Evolutionary conservation across 495 filamentous ascomycete species (phyloP).

Genomic region (Podospora pseudoanserina): DNA sequence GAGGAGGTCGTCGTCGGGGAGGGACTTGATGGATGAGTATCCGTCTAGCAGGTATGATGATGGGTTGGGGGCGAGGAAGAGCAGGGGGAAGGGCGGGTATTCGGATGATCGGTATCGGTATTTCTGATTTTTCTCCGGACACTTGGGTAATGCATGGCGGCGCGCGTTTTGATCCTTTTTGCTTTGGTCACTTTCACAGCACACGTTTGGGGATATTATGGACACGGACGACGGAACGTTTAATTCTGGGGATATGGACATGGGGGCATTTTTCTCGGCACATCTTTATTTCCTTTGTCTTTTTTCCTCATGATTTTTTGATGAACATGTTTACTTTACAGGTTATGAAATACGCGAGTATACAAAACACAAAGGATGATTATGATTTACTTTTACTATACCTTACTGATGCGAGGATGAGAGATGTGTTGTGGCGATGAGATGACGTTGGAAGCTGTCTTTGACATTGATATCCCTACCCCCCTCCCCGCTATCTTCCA

Average conservation of each 20-base stretch:
- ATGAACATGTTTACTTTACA: neutral
- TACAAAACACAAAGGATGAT: neutral
- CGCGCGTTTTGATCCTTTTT: neutral
- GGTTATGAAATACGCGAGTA: neutral
- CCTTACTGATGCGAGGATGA: neutral
- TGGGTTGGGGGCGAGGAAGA: neutral
- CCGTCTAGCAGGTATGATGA: neutral
- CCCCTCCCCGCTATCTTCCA: neutral
- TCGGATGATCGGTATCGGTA: constrained; percentile 8
- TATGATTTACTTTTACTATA: neutral
- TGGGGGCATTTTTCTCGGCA: neutral
- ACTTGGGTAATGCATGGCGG: neutral
- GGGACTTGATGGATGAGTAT: constrained; percentile 3
- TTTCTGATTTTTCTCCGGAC: neutral
- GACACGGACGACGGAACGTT: neutral
- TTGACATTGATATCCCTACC: neutral
- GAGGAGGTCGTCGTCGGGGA: neutral
- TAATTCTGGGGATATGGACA: neutral
- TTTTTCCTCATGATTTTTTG: neutral
- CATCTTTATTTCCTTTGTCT: constrained; percentile 2
- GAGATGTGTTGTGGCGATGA: neutral
- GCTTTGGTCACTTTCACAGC: neutral
- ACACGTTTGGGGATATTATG: neutral
- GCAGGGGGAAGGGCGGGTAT: neutral
- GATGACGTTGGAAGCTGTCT: too few relatives aligned